phyloP scores from a whole-genome alignment of 495 filamentous ascomycete species.

The Entonaema liquescens region DNA sequence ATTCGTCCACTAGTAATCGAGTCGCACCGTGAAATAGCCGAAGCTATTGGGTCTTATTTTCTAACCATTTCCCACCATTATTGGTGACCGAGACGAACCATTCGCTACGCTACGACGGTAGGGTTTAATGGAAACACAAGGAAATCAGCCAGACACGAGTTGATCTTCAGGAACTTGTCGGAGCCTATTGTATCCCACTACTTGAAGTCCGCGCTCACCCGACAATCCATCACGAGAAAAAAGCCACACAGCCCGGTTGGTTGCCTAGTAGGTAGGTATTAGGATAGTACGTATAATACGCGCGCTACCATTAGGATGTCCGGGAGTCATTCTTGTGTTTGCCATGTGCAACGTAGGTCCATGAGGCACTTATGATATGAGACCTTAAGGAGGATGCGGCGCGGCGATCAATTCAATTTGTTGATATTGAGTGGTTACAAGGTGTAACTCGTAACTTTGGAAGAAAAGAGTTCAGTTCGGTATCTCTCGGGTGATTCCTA shows the following conservation, averaged over 20 bases:
- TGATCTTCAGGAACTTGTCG: constrained; percentile 24
- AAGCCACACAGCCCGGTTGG: constrained; percentile 24
- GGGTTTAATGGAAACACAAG: constrained; percentile 18
- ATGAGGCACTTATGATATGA: constrained; percentile 22
- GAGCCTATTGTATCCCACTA: constrained; percentile 19
- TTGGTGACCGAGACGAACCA: constrained; percentile 23
- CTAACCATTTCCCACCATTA: constrained; percentile 3
- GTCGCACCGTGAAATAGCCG: constrained; percentile 34
- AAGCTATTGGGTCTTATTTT: constrained; percentile 22
- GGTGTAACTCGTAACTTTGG: constrained; percentile 11
- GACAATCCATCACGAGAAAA: constrained; percentile 26
- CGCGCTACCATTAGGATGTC: constrained; percentile 27
- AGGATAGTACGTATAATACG: too few species aligned
- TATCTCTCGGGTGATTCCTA: constrained; percentile 19
- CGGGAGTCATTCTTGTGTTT: constrained; percentile 27
- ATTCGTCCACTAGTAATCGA: constrained; percentile 15
- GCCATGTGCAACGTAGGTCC: constrained; percentile 34
- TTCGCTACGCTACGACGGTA: constrained; percentile 17
- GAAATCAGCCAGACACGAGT: constrained; percentile 11
- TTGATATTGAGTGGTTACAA: constrained; percentile 23
- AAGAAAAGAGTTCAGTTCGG: constrained; percentile 20
- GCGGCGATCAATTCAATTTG: constrained; percentile 24
- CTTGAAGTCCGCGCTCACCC: constrained; percentile 28
- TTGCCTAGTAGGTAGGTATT: constrained; percentile 1
- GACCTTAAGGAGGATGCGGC: constrained; percentile 26